These are phyloP conservation scores for Brasilioporus rufonigricans DNA, from an alignment of 768 basidiomycete genomes.

Conservation along the genomic window DNA sequence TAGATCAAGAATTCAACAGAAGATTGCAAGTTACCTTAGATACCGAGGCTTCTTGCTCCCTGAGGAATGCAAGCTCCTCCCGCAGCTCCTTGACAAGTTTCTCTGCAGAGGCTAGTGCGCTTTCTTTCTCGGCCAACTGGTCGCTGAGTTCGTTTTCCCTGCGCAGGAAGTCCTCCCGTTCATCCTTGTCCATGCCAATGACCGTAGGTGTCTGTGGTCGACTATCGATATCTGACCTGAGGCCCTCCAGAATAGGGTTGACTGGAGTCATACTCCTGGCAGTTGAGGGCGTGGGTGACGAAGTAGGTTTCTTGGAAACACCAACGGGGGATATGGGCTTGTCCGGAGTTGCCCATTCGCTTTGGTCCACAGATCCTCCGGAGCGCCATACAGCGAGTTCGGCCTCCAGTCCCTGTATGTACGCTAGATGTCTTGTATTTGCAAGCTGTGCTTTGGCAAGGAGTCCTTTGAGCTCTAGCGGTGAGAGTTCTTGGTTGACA, in stretches of 20 bases:
- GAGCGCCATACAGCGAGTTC: constrained; percentile 88
- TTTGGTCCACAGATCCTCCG: constrained; percentile 80
- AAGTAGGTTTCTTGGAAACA: constrained; percentile 44
- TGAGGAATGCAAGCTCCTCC: constrained; percentile 87
- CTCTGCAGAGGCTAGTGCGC: constrained; percentile 71
- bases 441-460: constrained; percentile 87
- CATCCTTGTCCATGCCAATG: constrained; percentile 88
- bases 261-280: constrained; percentile 72
- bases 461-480: constrained; percentile 90
- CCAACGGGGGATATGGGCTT: constrained; percentile 48
- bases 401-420: constrained; percentile 86
- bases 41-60: constrained; percentile 81
- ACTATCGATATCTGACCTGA: constrained; percentile 72
- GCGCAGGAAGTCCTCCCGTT: constrained; percentile 94
- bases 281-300: constrained; percentile 66
- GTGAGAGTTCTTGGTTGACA: constrained; percentile 96
- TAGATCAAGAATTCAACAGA: constrained; percentile 4
- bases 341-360: constrained; percentile 75
- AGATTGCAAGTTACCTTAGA: constrained; percentile 54
- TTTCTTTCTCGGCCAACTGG: constrained; percentile 88
- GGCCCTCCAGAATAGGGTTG: constrained; percentile 68
- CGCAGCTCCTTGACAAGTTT: constrained; percentile 85
- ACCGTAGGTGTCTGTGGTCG: constrained; percentile 92
- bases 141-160: constrained; percentile 97
- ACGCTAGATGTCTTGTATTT: constrained; percentile 78